Evolutionary conservation across 352 stramenopile genomes (phyloP).

Genomic region (Pythium brassicae): DNA sequence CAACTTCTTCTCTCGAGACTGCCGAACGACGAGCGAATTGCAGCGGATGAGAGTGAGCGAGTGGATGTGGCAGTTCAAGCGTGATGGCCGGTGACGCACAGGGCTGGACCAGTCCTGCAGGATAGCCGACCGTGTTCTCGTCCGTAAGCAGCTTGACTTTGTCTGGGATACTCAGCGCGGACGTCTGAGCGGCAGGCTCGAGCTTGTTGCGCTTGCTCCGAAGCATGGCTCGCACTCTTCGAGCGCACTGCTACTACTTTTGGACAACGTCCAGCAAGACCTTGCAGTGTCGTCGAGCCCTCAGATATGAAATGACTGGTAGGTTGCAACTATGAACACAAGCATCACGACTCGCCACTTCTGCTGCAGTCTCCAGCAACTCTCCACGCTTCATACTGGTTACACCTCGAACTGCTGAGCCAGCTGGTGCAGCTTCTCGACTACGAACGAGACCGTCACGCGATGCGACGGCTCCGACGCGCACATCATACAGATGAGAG

Average conservation of each 20-base stretch:
- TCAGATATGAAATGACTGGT: no score
- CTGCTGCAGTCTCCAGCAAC: no score
- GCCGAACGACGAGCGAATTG: background rate
- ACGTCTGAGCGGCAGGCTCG: background rate
- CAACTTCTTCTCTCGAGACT: slow-evolving; percentile 45
- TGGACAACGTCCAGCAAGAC: no score
- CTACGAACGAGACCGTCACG: slow-evolving; percentile 4
- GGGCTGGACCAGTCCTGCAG: slow-evolving; percentile 19
- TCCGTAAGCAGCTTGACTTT: slow-evolving; percentile 14
- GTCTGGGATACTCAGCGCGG: slow-evolving; percentile 15
- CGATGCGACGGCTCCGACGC: background rate
- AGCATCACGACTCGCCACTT: no score
- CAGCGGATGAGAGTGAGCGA: background rate
- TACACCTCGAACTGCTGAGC: background rate
- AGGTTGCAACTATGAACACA: no score
- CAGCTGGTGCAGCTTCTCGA: slow-evolving; percentile 6
- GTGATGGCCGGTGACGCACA: slow-evolving; percentile 23
- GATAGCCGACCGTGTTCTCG: slow-evolving; percentile 16
- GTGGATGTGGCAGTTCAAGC: background rate
- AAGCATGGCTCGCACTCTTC: background rate
- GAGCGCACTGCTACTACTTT: no score
- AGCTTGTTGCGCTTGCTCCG: background rate
- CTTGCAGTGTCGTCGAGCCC: no score
- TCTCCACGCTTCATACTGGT: no score
- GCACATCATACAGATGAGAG: no score